Conservation (phyloP, 75 land plant species). For the Isoetes taiwanensis region DNA sequence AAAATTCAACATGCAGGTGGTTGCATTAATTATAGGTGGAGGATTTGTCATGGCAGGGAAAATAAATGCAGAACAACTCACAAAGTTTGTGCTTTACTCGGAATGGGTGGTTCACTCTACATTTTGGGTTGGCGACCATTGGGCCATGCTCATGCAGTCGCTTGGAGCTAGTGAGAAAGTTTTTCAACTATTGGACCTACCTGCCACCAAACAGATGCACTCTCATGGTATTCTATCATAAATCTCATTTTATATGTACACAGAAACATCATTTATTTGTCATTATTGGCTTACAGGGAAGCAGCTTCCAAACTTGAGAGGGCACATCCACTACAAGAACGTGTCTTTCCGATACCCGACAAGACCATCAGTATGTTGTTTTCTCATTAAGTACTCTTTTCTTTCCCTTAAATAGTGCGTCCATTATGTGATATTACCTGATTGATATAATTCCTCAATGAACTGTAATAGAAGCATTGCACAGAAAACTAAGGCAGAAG, state of each 20-base stretch:
- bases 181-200: slow-evolving; percentile 65
- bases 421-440: background rate
- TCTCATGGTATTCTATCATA: slow-evolving; percentile 29
- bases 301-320: slow-evolving; percentile 37
- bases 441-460: background rate
- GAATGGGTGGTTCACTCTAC: slow-evolving; percentile 91
- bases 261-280: too few species aligned
- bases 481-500: background rate
- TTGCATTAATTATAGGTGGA: slow-evolving; percentile 80
- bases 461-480: background rate
- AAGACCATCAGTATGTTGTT: slow-evolving; percentile 34
- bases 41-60: slow-evolving; percentile 51
- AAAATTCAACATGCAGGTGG: too few species aligned
- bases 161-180: slow-evolving; percentile 95
- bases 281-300: slow-evolving; percentile 51
- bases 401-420: too few species aligned
- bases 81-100: slow-evolving; percentile 75
- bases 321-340: slow-evolving; percentile 54
- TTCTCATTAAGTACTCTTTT: too few species aligned
- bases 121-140: slow-evolving; percentile 88
- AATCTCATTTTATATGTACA: too few species aligned
- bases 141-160: slow-evolving; percentile 83
- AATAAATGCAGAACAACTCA: slow-evolving; percentile 77
- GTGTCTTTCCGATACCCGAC: slow-evolving; percentile 66
- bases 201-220: slow-evolving; percentile 47